Conservation (phyloP, 2,329 filamentous ascomycete species). For the Pseudocercospora cruenta region DNA sequence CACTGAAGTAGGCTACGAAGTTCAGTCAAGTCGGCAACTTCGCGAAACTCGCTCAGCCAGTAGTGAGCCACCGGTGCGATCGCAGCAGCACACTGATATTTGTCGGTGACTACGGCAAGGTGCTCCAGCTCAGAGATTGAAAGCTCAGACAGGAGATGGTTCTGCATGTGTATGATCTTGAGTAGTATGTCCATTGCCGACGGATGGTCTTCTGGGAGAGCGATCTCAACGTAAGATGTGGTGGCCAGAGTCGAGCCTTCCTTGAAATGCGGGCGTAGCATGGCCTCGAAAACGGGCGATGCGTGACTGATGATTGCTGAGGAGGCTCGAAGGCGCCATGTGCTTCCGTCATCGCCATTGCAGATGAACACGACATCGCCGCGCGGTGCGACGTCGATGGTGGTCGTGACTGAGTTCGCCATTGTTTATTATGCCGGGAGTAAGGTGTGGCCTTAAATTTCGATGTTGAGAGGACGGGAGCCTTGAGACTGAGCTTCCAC, state of each 20-base stretch:
- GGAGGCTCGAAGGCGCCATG: constrained; percentile 1
- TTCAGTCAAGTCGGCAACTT: background rate
- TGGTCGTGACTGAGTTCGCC: too few relatives aligned
- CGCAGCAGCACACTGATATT: constrained; percentile 1
- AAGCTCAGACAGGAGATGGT: too few relatives aligned
- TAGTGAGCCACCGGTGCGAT: background rate
- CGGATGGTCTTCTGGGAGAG: background rate
- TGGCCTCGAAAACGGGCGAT: constrained; percentile 20
- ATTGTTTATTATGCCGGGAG: too few relatives aligned
- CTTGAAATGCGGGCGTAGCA: constrained; percentile 17
- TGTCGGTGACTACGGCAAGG: background rate
- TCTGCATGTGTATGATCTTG: constrained; percentile 2
- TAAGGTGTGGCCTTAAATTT: too few relatives aligned
- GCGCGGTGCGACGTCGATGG: too few relatives aligned
- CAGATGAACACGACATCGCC: constrained; percentile 20
- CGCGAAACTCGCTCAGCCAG: background rate
- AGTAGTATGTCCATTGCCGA: background rate
- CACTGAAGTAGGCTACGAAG: background rate
- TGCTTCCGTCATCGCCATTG: background rate
- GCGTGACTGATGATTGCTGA: constrained; percentile 4
- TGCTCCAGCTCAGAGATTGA: too few relatives aligned
- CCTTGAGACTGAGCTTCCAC: too few relatives aligned
- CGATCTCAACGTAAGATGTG: background rate
- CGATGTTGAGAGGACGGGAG: too few relatives aligned
- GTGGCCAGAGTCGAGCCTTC: constrained; percentile 5